Conservation (phyloP, 2,329 filamentous ascomycete species). For the Apiospora arundinis region DNA sequence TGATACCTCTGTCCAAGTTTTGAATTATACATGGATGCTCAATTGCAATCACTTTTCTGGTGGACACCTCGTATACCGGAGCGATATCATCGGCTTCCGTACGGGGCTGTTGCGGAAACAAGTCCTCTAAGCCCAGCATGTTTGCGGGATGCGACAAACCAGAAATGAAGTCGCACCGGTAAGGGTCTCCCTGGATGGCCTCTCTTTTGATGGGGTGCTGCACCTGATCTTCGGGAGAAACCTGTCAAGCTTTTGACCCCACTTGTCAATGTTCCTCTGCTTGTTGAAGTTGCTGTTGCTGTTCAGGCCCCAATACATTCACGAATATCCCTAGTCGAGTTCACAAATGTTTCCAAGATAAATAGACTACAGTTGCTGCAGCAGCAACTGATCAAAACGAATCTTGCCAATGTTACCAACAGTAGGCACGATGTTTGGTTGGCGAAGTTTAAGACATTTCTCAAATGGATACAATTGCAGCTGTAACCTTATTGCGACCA, state of each 20-base stretch:
- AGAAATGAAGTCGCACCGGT: neutral
- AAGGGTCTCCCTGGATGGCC: neutral
- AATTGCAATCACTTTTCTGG: constrained; percentile 43
- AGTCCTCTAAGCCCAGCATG: constrained; percentile 26
- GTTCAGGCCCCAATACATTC: neutral
- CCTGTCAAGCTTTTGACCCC: neutral
- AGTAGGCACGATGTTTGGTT: neutral
- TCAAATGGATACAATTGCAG: neutral
- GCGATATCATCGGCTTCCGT: constrained; percentile 24
- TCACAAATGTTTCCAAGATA: neutral
- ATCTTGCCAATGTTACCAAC: neutral
- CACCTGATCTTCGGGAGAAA: neutral
- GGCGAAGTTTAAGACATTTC: neutral
- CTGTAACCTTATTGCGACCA: neutral
- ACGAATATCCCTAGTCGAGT: neutral
- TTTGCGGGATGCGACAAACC: neutral
- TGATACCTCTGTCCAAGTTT: constrained; percentile 49
- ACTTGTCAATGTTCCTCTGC: neutral
- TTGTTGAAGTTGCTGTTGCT: neutral
- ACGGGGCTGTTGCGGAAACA: constrained; percentile 21
- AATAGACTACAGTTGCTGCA: neutral
- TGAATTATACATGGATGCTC: constrained; percentile 52
- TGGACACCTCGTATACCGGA: constrained; percentile 24
- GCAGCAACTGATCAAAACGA: neutral
- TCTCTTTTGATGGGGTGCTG: neutral